Conservation (phyloP, 2,329 filamentous ascomycete genomes). For the Penicillium sp. region DNA sequence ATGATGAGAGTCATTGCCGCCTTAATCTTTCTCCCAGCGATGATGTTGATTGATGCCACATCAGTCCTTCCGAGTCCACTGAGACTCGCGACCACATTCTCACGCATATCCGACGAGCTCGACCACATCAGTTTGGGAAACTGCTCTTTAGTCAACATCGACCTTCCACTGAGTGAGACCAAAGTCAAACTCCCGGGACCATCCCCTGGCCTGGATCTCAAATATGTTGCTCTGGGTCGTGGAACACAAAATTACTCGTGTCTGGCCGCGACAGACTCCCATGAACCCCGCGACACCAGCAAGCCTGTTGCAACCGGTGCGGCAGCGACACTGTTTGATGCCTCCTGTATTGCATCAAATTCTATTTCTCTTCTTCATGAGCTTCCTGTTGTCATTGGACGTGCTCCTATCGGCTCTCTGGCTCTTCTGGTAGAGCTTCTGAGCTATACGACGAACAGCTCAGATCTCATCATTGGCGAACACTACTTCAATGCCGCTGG, state of each 20-base stretch:
- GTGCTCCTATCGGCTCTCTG: constrained; percentile 33
- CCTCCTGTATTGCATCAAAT: constrained; percentile 42
- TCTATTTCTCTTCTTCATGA: constrained; percentile 35
- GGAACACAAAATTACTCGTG: constrained; percentile 59
- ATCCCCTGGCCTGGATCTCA: constrained; percentile 38
- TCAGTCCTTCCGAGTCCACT: constrained; percentile 20
- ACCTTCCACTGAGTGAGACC: constrained; percentile 27
- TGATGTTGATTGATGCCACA: constrained; percentile 3
- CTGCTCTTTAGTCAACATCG: constrained; percentile 26
- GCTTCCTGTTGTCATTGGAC: constrained; percentile 28
- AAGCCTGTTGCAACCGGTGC: constrained; percentile 48
- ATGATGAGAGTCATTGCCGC: constrained; percentile 12
- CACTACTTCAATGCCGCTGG: constrained; percentile 40
- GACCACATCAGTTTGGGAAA: constrained; percentile 26
- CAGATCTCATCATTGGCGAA: constrained; percentile 39
- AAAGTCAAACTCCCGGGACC: constrained; percentile 35
- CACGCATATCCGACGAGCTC: constrained; percentile 28
- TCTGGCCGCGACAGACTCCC: constrained; percentile 29
- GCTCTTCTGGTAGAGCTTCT: constrained; percentile 30
- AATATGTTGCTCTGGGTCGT: constrained; percentile 51
- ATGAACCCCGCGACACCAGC: constrained; percentile 9
- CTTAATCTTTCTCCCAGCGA: constrained; percentile 5
- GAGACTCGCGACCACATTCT: constrained; percentile 22
- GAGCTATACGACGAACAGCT: constrained; percentile 20
- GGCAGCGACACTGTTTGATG: constrained; percentile 51